Evolutionary conservation across 768 basidiomycete species (phyloP).

Genomic region (Termitomyces sp.): DNA sequence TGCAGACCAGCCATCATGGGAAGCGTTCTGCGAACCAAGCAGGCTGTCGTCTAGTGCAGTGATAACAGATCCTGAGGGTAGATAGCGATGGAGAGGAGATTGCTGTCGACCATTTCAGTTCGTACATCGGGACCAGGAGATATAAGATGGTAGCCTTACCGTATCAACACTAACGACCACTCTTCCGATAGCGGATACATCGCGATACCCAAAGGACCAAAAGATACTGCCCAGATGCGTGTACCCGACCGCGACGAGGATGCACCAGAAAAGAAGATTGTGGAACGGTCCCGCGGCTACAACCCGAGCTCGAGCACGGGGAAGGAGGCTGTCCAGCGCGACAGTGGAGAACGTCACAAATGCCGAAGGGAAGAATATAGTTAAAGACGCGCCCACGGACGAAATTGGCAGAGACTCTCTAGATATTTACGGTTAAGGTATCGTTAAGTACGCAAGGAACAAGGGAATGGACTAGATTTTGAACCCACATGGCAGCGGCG

Average conservation of each 20-base stretch:
- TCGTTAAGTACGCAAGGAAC: background rate
- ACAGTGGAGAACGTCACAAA: conserved; percentile 58
- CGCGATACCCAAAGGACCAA: conserved; percentile 41
- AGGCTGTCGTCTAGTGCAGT: conserved; percentile 58
- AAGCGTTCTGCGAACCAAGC: conserved; percentile 25
- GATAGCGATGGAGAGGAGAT: conserved; percentile 54
- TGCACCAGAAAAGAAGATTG: conserved; percentile 57
- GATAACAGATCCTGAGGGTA: conserved; percentile 54
- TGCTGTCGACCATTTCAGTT: conserved; percentile 28
- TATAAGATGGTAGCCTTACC: conserved; percentile 30
- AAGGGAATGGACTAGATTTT: background rate
- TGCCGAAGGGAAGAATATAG: conserved; percentile 63
- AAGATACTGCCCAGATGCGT: conserved; percentile 23
- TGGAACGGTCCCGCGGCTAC: conserved; percentile 74
- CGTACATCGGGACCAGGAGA: background rate
- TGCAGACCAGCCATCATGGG: conserved; percentile 38
- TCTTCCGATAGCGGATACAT: conserved; percentile 45
- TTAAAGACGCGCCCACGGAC: conserved; percentile 55
- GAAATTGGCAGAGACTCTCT: conserved; percentile 65
- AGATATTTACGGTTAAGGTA: background rate
- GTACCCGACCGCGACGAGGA: conserved; percentile 34
- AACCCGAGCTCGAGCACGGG: conserved; percentile 49
- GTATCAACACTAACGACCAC: conserved; percentile 48
- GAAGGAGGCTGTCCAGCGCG: conserved; percentile 31
- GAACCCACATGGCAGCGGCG: conserved; percentile 62